Conservation (phyloP, 2,329 filamentous ascomycete genomes). For the Phyllosticta citrichinensis region DNA sequence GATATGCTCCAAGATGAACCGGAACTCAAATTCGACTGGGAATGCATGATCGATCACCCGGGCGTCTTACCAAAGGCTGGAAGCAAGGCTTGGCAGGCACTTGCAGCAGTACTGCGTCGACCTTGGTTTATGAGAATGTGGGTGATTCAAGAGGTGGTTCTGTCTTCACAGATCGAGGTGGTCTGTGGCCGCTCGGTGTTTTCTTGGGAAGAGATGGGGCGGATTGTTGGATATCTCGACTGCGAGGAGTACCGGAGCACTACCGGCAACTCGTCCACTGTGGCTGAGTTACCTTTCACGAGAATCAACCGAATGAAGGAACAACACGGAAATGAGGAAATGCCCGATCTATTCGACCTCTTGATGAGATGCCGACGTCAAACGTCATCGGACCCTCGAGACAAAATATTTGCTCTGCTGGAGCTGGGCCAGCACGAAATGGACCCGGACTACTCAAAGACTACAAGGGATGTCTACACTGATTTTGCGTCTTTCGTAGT, state of each 20-base stretch:
- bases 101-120: slow-evolving; percentile 1
- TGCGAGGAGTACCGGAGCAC: slow-evolving; percentile 1
- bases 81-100: slow-evolving; percentile 3
- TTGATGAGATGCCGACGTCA: slow-evolving; percentile 8
- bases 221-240: slow-evolving; percentile 5
- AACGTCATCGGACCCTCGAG: slow-evolving; percentile 17
- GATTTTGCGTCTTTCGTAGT: slow-evolving; percentile 1
- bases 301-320: slow-evolving; percentile 10
- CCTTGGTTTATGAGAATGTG: slow-evolving; percentile 22
- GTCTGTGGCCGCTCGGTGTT: slow-evolving; percentile 4
- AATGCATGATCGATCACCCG: not conserved
- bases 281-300: slow-evolving; percentile 5
- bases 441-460: slow-evolving; percentile 6
- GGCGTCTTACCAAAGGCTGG: slow-evolving; percentile 1
- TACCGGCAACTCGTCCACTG: not conserved
- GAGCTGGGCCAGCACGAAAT: slow-evolving; percentile 13
- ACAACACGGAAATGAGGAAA: not conserved
- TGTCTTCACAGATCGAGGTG: slow-evolving; percentile 11
- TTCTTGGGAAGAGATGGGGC: slow-evolving; percentile 7
- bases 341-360: slow-evolving; percentile 7
- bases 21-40: slow-evolving; percentile 4
- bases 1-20: not conserved
- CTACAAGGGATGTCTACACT: slow-evolving; percentile 2
- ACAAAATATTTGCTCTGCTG: slow-evolving; percentile 22
- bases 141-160: slow-evolving; percentile 22